These are phyloP conservation scores for Ceratobasidium sp. DNA, from an alignment of 1,284 basidiomycete genomes.

Conservation along the genomic window DNA sequence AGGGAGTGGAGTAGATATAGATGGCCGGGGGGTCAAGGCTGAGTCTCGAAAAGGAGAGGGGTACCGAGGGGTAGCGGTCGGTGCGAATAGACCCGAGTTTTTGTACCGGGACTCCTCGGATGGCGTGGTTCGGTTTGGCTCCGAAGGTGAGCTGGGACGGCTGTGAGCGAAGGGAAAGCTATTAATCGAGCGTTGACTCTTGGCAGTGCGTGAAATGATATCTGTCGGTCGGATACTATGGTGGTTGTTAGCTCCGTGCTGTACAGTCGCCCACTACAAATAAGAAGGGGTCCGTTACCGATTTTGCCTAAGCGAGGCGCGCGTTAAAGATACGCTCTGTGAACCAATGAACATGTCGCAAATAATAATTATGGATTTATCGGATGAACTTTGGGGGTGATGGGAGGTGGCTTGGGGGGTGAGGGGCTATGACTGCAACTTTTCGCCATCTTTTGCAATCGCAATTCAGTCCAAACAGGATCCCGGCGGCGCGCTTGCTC, in stretches of 20 bases:
- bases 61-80: conserved; percentile 41
- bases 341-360: conserved; percentile 28
- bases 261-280: conserved; percentile 34
- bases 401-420: conserved; percentile 1
- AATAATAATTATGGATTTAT: background rate
- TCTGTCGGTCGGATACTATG: conserved; percentile 18
- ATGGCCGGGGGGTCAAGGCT: conserved; percentile 26
- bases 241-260: conserved; percentile 12
- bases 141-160: conserved; percentile 29
- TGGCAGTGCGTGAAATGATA: conserved; percentile 25
- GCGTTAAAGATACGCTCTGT: conserved; percentile 27
- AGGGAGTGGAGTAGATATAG: conserved; percentile 1
- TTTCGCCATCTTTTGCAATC: conserved; percentile 20
- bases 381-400: background rate
- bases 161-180: conserved; percentile 30
- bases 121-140: conserved; percentile 17
- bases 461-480: conserved; percentile 37
- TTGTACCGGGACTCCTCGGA: conserved; percentile 43
- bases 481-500: conserved; percentile 45
- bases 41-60: conserved; percentile 27
- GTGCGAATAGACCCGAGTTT: conserved; percentile 40
- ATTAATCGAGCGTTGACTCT: conserved; percentile 8
- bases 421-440: conserved; percentile 20
- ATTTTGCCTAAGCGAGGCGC: conserved; percentile 35
- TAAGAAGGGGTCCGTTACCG: conserved; percentile 44